Evolutionary conservation across 2,329 filamentous ascomycete genomes (phyloP).

Genomic region (Xylaria polymorpha): DNA sequence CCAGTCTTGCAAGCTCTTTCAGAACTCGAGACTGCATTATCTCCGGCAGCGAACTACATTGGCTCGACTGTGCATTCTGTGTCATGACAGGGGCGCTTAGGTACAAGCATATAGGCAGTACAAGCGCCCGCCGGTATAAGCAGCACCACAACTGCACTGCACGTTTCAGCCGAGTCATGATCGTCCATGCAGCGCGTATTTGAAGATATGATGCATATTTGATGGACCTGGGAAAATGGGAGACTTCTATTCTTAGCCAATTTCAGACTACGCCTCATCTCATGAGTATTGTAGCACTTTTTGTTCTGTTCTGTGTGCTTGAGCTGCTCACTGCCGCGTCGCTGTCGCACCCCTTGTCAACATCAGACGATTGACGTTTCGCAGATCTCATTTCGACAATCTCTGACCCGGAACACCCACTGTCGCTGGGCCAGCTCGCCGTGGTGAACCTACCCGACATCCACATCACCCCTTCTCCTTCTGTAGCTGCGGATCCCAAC

Average conservation of each 20-base stretch:
- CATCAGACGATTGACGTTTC: conserved; percentile 43
- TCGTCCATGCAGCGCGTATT: conserved; percentile 1
- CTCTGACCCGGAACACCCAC: conserved; percentile 94
- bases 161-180: conserved; percentile 31
- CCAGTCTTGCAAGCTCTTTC: not conserved
- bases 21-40: not conserved
- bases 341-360: conserved; percentile 15
- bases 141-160: conserved; percentile 5
- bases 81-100: conserved; percentile 8
- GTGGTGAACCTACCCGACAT: conserved; percentile 98
- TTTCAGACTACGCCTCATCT: not conserved
- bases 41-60: not conserved
- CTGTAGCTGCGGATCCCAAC: conserved; percentile 62
- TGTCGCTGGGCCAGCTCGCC: conserved; percentile 90
- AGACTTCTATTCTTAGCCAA: conserved; percentile 17
- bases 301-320: not conserved
- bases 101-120: not conserved
- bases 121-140: not conserved
- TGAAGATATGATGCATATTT: not conserved
- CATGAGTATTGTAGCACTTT: not conserved
- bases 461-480: conserved; percentile 76
- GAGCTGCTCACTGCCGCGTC: not conserved
- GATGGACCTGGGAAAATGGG: not conserved
- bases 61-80: not conserved
- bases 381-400: conserved; percentile 93